Conservation (phyloP, 768 basidiomycete species). For the Cantharellus cinnabarinus region DNA sequence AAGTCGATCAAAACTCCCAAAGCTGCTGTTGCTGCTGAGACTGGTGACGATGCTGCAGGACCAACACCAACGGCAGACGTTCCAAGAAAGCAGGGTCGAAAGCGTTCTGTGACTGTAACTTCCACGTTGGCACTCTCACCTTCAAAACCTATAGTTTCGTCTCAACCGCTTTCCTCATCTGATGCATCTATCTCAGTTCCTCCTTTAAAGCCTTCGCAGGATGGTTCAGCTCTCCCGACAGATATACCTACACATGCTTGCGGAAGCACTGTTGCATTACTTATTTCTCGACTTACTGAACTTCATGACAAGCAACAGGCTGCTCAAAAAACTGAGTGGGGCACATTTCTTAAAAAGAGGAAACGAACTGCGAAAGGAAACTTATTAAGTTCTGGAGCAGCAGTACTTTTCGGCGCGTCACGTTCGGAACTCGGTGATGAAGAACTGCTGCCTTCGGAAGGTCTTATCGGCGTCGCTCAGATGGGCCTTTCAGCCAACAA, state of each 20-base stretch:
- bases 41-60: neutral
- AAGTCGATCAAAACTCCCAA: too few species aligned
- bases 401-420: conserved; percentile 38
- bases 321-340: conserved; percentile 62
- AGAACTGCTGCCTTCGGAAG: conserved; percentile 63
- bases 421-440: conserved; percentile 24
- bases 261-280: conserved; percentile 45
- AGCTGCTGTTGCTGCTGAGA: neutral
- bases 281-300: conserved; percentile 56
- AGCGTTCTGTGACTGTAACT: neutral
- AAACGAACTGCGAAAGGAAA: conserved; percentile 20
- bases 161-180: conserved; percentile 1
- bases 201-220: neutral
- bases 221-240: neutral
- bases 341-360: conserved; percentile 53
- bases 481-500: conserved; percentile 50
- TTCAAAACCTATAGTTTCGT: conserved; percentile 9
- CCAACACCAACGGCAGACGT: neutral
- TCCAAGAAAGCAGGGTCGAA: neutral
- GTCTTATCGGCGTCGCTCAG: conserved; percentile 79
- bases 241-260: conserved; percentile 58
- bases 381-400: conserved; percentile 25
- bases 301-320: conserved; percentile 68
- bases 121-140: neutral
- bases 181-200: neutral